Percentiles rank a stretch among this genome's conserved stretches.
Evolutionary conservation across 495 filamentous ascomycete species (phyloP).

Genomic region (Melanomma pulvis-pyrius): DNA sequence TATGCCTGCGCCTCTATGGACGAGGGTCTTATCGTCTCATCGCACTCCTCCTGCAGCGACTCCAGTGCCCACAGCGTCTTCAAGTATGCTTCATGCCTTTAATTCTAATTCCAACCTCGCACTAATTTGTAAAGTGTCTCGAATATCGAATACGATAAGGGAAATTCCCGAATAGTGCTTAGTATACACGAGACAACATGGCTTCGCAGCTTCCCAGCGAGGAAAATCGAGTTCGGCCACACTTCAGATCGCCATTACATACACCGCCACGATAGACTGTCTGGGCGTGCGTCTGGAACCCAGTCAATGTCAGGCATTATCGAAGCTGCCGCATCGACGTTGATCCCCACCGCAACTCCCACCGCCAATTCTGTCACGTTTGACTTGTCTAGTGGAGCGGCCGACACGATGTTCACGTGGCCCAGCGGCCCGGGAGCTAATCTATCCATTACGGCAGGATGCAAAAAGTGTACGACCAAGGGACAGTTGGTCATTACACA

Average conservation of each 20-base stretch:
- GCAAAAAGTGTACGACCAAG: constrained; percentile 13
- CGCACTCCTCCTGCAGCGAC: constrained; percentile 12
- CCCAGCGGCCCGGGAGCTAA: background rate
- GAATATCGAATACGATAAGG: background rate
- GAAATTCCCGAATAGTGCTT: background rate
- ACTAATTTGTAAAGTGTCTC: background rate
- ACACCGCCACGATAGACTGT: background rate
- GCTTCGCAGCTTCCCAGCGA: background rate
- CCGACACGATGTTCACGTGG: constrained; percentile 6
- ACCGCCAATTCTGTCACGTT: constrained; percentile 7
- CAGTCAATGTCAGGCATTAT: background rate
- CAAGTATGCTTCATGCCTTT: background rate
- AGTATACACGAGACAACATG: background rate
- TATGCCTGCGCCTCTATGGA: background rate
- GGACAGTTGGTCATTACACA: constrained; percentile 13
- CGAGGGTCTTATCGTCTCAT: constrained; percentile 1
- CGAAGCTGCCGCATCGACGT: background rate
- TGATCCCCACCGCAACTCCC: background rate
- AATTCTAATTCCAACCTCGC: background rate
- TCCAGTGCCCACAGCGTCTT: constrained; percentile 6
- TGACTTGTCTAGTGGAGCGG: background rate
- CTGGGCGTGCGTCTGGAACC: background rate
- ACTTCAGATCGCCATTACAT: background rate
- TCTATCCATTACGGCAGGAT: constrained; percentile 3
- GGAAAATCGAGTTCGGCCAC: constrained; percentile 11